Percentiles rank a stretch among this genome's conserved stretches.
Evolutionary conservation across 2,329 filamentous ascomycete genomes (phyloP).

Genomic region (Fragosphaeria purpurea): DNA sequence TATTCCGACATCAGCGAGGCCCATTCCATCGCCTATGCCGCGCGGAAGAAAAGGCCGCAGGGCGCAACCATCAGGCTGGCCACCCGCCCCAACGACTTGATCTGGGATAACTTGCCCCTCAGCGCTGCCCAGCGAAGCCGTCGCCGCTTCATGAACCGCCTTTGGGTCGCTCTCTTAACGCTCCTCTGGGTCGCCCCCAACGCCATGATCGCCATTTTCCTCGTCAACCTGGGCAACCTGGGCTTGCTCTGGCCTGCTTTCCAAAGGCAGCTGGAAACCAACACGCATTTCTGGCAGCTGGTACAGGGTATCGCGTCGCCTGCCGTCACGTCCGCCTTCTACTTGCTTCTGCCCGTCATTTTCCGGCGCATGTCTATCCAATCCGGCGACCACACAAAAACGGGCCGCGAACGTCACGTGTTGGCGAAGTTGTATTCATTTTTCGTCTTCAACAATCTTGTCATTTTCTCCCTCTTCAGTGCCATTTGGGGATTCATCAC

Average conservation of each 20-base stretch:
- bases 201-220: constrained; percentile 85
- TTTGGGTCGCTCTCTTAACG: constrained; percentile 77
- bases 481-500: constrained; percentile 66
- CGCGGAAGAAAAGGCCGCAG: constrained; percentile 69
- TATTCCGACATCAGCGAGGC: constrained; percentile 83
- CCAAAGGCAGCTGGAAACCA: constrained; percentile 46
- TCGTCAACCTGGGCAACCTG: constrained; percentile 76
- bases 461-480: constrained; percentile 89
- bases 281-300: constrained; percentile 67
- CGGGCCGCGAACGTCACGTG: constrained; percentile 83
- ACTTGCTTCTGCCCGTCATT: constrained; percentile 77
- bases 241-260: constrained; percentile 74
- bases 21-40: constrained; percentile 74
- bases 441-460: constrained; percentile 93
- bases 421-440: constrained; percentile 85
- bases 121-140: constrained; percentile 57
- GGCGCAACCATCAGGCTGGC: constrained; percentile 71
- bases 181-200: constrained; percentile 85
- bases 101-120: constrained; percentile 87
- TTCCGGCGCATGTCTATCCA: constrained; percentile 79
- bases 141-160: constrained; percentile 65
- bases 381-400: constrained; percentile 85
- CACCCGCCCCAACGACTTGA: constrained; percentile 80
- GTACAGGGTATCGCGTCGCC: constrained; percentile 89
- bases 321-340: constrained; percentile 76